phyloP scores from a whole-genome alignment of 768 basidiomycete genomes.

The Ramaria sp. region DNA sequence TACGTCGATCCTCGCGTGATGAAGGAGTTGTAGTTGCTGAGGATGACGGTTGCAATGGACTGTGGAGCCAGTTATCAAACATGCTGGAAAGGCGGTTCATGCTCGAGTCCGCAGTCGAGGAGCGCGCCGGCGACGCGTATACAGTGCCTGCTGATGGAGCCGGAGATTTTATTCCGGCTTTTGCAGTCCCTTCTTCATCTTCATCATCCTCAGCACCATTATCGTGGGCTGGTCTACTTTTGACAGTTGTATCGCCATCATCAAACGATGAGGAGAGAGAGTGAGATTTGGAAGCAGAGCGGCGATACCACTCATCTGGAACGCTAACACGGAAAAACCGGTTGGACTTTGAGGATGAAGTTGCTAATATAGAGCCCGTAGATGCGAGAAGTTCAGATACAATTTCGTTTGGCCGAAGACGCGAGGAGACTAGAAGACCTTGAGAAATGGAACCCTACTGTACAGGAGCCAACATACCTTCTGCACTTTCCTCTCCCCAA shows the following conservation, averaged over 20 bases:
- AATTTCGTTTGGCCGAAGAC: neutral
- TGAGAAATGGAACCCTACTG: conserved; percentile 33
- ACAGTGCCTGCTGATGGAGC: conserved; percentile 13
- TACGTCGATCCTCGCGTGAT: conserved; percentile 22
- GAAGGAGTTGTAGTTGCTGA: conserved; percentile 16
- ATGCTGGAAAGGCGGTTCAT: conserved; percentile 54
- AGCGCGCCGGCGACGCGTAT: conserved; percentile 12
- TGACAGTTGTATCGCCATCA: conserved; percentile 41
- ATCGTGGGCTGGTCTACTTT: conserved; percentile 15
- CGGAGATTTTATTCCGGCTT: conserved; percentile 16
- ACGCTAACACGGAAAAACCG: conserved; percentile 52
- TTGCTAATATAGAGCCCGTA: conserved; percentile 21
- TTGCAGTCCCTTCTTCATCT: conserved; percentile 56
- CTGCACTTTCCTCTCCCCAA: conserved; percentile 39
- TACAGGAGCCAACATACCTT: conserved; percentile 40
- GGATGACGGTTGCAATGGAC: conserved; percentile 28
- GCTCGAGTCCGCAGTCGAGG: conserved; percentile 38
- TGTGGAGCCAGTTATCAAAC: conserved; percentile 55
- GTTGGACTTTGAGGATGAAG: conserved; percentile 29
- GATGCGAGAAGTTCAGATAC: conserved; percentile 2
- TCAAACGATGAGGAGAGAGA: conserved; percentile 33
- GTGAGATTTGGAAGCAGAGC: conserved; percentile 41
- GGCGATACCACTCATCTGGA: conserved; percentile 72
- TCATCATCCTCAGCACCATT: conserved; percentile 33
- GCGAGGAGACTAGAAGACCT: conserved; percentile 20